A percentile compares a stretch with the other conserved stretches of the same genome.
Conservation (phyloP, 192 early-diverging fungal species). For the Ambispora gerdemannii region DNA sequence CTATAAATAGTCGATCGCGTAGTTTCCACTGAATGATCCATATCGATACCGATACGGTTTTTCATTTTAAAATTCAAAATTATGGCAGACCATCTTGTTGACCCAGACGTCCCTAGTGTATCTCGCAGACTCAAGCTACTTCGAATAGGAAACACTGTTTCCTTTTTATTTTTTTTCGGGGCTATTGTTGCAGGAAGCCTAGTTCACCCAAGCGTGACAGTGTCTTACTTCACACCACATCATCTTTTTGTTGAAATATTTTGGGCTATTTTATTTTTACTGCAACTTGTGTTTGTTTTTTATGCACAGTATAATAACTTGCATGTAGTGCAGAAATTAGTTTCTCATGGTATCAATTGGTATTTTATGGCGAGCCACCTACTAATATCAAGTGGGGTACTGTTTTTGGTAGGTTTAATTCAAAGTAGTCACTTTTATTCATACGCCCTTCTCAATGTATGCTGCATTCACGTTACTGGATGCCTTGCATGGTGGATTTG, state of each 20-base stretch:
- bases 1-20: too few species aligned
- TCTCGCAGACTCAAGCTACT: conserved; percentile 1
- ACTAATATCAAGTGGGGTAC: neutral
- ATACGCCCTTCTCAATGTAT: conserved; percentile 28
- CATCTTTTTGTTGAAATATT: conserved; percentile 16
- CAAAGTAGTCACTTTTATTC: neutral
- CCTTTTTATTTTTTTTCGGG: neutral
- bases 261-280: neutral
- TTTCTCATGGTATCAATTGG: neutral
- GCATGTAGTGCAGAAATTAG: neutral
- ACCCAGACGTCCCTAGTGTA: neutral
- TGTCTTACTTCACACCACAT: conserved; percentile 15
- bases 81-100: neutral
- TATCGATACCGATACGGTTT: too few species aligned
- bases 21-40: too few species aligned
- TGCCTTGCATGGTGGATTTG: conserved; percentile 16
- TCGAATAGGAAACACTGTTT: neutral
- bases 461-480: neutral
- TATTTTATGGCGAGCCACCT: conserved; percentile 19
- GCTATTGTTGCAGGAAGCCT: neutral
- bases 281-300: conserved; percentile 8
- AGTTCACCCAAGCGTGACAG: neutral
- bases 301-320: conserved; percentile 11
- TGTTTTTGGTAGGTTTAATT: conserved; percentile 13
- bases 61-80: too few species aligned